Evolutionary conservation across 306 rosid species (phyloP).

Genomic region (Adenanthera pavonina): DNA sequence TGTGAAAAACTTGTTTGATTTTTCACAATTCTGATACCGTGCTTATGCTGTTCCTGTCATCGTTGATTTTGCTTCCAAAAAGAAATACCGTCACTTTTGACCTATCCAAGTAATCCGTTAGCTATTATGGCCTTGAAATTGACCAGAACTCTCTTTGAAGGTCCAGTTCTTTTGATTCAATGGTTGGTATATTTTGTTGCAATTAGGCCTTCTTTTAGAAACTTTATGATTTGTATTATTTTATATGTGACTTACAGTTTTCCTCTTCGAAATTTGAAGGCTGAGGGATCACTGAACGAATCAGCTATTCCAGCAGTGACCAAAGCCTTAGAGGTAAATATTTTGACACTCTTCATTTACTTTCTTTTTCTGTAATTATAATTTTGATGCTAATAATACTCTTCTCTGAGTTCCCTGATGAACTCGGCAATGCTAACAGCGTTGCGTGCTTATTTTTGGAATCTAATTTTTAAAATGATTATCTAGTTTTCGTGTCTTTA

Average conservation of each 20-base stretch:
- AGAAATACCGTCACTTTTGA: not conserved
- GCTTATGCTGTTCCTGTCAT: not conserved
- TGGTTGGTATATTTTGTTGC: not conserved
- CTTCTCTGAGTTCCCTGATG: not conserved
- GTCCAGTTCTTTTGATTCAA: not conserved
- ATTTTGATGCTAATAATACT: not conserved
- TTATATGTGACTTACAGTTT: constrained; percentile 10
- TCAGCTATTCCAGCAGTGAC: constrained; percentile 55
- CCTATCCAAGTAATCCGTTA: not conserved
- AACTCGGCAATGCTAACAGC: not conserved
- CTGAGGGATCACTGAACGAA: constrained; percentile 75
- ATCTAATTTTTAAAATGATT: not conserved
- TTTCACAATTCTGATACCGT: not conserved
- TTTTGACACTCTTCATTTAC: not conserved
- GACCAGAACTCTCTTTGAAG: not conserved
- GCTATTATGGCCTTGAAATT: not conserved
- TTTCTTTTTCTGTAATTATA: not conserved
- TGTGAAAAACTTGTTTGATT: not conserved
- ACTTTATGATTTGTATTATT: not conserved
- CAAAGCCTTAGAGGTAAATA: constrained; percentile 56
- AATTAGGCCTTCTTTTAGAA: not conserved
- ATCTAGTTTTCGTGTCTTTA: not conserved
- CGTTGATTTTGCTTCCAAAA: not conserved
- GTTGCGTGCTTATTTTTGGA: constrained; percentile 3
- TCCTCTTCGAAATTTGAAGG: constrained; percentile 48